Evolutionary conservation across 495 filamentous ascomycete species (phyloP).

Genomic region (Tuber calosporum): DNA sequence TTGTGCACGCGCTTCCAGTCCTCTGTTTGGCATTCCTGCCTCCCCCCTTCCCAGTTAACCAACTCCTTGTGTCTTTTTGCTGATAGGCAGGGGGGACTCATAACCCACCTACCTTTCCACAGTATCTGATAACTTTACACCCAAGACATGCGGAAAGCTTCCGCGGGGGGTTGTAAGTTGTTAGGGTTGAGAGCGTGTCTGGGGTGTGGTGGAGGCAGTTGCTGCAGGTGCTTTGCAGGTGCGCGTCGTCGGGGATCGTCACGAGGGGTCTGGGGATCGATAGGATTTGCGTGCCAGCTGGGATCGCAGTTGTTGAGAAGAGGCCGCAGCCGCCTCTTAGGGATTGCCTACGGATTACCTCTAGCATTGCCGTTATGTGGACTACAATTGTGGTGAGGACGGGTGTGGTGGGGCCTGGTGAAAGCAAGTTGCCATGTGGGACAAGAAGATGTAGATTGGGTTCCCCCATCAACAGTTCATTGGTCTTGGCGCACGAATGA

Average conservation of each 20-base stretch:
- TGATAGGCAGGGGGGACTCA: conserved; percentile 25
- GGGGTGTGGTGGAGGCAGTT: conserved; percentile 11
- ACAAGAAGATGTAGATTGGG: neutral
- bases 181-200: neutral
- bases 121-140: conserved; percentile 60
- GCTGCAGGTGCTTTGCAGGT: conserved; percentile 33
- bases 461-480: neutral
- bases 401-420: neutral
- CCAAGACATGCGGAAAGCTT: conserved; percentile 48
- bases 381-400: neutral
- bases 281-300: conserved; percentile 18
- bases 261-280: conserved; percentile 30
- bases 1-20: conserved; percentile 58
- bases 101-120: conserved; percentile 51
- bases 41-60: neutral
- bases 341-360: conserved; percentile 15
- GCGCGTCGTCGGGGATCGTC: conserved; percentile 34
- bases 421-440: neutral
- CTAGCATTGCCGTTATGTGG: neutral
- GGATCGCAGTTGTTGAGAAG: conserved; percentile 32
- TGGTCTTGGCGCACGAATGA: neutral
- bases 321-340: conserved; percentile 33
- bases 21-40: conserved; percentile 54
- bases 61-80: conserved; percentile 5
- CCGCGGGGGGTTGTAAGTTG: neutral